Percentiles rank a stretch among this genome's conserved stretches.
Conservation (phyloP, 495 filamentous ascomycete species). For the Tuber microsphaerosporum region DNA sequence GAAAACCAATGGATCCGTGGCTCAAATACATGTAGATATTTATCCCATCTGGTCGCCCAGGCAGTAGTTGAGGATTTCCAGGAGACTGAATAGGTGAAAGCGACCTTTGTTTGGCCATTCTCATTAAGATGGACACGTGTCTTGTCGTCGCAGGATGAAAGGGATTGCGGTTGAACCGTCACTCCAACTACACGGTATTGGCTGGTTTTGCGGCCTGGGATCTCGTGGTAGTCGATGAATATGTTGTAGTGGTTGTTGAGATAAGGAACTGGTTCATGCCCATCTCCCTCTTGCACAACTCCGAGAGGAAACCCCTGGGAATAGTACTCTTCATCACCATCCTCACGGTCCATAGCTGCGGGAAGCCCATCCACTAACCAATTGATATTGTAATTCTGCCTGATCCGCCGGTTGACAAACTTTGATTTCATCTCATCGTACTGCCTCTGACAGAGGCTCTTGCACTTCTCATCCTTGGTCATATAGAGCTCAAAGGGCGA, state of each 20-base stretch:
- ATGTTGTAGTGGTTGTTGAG: constrained; percentile 96
- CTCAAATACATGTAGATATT: constrained; percentile 90
- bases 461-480: constrained; percentile 77
- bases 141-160: constrained; percentile 47
- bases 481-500: constrained; percentile 85
- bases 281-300: constrained; percentile 29
- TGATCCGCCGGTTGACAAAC: constrained; percentile 76
- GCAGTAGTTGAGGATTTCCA: constrained; percentile 72
- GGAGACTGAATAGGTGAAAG: constrained; percentile 83
- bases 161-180: constrained; percentile 71
- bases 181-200: constrained; percentile 86
- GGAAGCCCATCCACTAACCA: constrained; percentile 93
- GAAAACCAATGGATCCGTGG: constrained; percentile 98
- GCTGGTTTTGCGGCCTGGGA: constrained; percentile 49
- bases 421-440: constrained; percentile 63
- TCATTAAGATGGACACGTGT: constrained; percentile 57
- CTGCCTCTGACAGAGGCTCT: constrained; percentile 57
- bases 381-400: constrained; percentile 78
- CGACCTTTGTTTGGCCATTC: constrained; percentile 60
- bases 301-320: constrained; percentile 84
- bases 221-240: constrained; percentile 81
- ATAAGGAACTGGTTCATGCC: constrained; percentile 27
- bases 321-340: constrained; percentile 68
- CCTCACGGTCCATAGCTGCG: constrained; percentile 67
- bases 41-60: constrained; percentile 97